phyloP scores from a whole-genome alignment of 352 stramenopile genomes.

The Phytophthora cajani region DNA sequence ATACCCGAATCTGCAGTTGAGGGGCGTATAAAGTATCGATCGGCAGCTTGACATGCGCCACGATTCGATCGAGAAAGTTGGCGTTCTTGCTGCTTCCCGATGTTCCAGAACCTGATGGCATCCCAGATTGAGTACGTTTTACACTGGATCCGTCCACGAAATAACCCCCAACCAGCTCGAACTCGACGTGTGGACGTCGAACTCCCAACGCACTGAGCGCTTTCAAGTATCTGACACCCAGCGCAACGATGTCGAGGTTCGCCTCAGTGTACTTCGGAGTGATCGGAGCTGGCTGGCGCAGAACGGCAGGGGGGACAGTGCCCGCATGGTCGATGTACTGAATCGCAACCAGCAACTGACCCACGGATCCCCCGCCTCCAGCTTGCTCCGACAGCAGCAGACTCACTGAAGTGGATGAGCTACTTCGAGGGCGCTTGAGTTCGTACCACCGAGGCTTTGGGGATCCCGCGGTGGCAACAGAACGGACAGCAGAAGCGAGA shows the following conservation, averaged over 20 bases:
- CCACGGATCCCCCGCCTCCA: conserved; percentile 20
- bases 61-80: conserved; percentile 74
- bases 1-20: conserved; percentile 69
- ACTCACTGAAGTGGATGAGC: conserved; percentile 18
- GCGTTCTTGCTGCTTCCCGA: conserved; percentile 66
- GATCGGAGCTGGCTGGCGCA: conserved; percentile 41
- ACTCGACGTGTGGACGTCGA: conserved; percentile 68
- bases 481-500: conserved; percentile 52
- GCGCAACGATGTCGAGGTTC: conserved; percentile 67
- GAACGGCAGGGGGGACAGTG: conserved; percentile 37
- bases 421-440: conserved; percentile 33
- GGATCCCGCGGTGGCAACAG: conserved; percentile 47
- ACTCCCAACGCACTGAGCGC: conserved; percentile 58
- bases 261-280: conserved; percentile 59
- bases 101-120: not conserved
- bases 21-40: conserved; percentile 67
- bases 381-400: conserved; percentile 31
- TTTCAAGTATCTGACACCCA: conserved; percentile 77
- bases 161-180: conserved; percentile 63
- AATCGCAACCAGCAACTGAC: conserved; percentile 65
- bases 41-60: conserved; percentile 57
- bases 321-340: conserved; percentile 67
- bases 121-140: conserved; percentile 47
- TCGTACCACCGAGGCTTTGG: conserved; percentile 63
- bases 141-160: conserved; percentile 59